phyloP scores from a whole-genome alignment of 352 stramenopile genomes.

The Globisporangium nodosum region DNA sequence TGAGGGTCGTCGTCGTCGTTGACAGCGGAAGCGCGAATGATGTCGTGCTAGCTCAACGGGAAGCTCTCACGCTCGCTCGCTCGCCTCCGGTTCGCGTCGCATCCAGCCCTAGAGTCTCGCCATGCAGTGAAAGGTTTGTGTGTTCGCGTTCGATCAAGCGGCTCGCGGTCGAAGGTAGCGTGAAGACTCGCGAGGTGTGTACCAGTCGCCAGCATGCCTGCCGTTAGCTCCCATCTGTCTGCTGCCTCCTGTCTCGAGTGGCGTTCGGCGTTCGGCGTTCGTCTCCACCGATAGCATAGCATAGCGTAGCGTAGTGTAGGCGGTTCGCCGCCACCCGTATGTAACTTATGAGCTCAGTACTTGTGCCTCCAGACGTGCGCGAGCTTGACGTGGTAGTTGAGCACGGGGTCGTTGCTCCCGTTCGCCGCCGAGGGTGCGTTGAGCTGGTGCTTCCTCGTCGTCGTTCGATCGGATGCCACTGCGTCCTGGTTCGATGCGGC shows the following conservation, averaged over 20 bases:
- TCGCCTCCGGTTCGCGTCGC: background rate
- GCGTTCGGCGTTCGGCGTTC: too few relatives aligned
- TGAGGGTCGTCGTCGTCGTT: slow-evolving; percentile 19
- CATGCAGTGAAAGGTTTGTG: background rate
- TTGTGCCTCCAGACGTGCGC: slow-evolving; percentile 53
- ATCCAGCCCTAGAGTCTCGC: background rate
- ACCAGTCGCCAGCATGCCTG: background rate
- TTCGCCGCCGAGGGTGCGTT: background rate
- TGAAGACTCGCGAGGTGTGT: background rate
- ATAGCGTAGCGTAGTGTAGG: background rate
- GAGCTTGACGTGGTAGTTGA: slow-evolving; percentile 60
- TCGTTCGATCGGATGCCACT: slow-evolving; percentile 7
- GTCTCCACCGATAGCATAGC: background rate
- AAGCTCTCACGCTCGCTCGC: background rate
- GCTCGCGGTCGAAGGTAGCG: too few relatives aligned
- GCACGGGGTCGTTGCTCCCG: slow-evolving; percentile 19
- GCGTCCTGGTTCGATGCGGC: slow-evolving; percentile 2
- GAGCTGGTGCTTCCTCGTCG: slow-evolving; percentile 3
- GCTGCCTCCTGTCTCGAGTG: background rate
- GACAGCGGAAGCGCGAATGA: background rate
- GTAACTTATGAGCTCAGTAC: slow-evolving; percentile 10
- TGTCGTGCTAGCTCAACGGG: background rate
- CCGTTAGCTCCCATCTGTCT: background rate
- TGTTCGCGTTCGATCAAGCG: background rate
- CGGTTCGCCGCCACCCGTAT: background rate